phyloP scores from a whole-genome alignment of 176 grass and related monocot genomes.

The Oryza coarctata region DNA sequence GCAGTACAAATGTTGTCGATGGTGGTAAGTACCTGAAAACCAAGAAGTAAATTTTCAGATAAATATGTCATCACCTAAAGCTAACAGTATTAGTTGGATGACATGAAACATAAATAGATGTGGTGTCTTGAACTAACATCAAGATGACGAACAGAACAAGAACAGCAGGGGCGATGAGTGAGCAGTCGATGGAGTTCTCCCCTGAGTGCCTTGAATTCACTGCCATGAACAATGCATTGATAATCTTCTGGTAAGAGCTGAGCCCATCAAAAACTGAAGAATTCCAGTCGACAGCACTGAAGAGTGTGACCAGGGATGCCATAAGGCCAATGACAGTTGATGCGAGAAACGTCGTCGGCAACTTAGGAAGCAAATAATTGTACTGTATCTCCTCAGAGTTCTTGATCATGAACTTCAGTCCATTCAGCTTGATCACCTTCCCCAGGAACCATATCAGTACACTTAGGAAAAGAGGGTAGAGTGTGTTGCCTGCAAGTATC shows the following conservation, averaged over 20 bases:
- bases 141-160: conserved; percentile 51
- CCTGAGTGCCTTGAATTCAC: conserved; percentile 60
- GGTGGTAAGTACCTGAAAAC: conserved; percentile 58
- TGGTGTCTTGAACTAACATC: conserved; percentile 49
- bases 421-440: conserved; percentile 41
- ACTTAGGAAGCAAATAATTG: conserved; percentile 27
- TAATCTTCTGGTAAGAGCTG: conserved; percentile 52
- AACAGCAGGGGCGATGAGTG: conserved; percentile 39
- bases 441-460: conserved; percentile 36
- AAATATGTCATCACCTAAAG: conserved; percentile 3
- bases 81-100: neutral
- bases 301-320: conserved; percentile 6
- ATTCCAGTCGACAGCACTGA: conserved; percentile 55
- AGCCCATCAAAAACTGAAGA: conserved; percentile 51
- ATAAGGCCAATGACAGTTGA: conserved; percentile 32
- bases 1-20: conserved; percentile 32
- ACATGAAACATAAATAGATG: neutral
- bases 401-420: conserved; percentile 31
- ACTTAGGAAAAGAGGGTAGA: conserved; percentile 54
- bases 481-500: conserved; percentile 55
- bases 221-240: conserved; percentile 47
- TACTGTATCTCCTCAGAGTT: conserved; percentile 34
- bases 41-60: neutral
- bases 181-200: conserved; percentile 52
- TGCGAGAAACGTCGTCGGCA: neutral